Evolutionary conservation across 306 rosid genomes (phyloP).

Genomic region (Biancaea sappan): DNA sequence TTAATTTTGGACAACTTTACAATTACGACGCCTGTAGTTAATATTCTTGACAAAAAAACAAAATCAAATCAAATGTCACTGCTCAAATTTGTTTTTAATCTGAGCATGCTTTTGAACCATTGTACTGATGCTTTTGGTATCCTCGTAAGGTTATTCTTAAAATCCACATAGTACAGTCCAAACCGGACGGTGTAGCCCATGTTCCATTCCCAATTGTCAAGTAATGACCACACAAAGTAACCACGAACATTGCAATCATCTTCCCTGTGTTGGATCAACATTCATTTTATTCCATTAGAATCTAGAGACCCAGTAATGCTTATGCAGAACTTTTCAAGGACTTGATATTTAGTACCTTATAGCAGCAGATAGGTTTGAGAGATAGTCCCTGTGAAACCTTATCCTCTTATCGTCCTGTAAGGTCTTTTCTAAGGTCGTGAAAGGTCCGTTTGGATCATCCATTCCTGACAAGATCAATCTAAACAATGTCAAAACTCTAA

Average conservation of each 20-base stretch:
- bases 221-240: constrained; percentile 92
- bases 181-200: constrained; percentile 83
- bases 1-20: constrained; percentile 26
- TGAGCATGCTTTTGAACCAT: constrained; percentile 78
- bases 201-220: constrained; percentile 99
- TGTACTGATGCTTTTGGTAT: constrained; percentile 79
- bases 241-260: constrained; percentile 78
- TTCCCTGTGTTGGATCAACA: constrained; percentile 53
- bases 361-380: constrained; percentile 87
- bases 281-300: constrained; percentile 22
- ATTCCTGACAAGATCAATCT: constrained; percentile 58
- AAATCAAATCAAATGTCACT: constrained; percentile 36
- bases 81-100: constrained; percentile 32
- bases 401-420: constrained; percentile 81
- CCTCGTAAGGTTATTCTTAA: constrained; percentile 81
- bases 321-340: constrained; percentile 9
- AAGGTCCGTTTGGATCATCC: constrained; percentile 74
- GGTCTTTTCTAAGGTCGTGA: constrained; percentile 51
- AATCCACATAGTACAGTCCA: constrained; percentile 88
- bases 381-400: constrained; percentile 77
- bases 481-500: constrained; percentile 6
- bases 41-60: background rate
- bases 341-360: constrained; percentile 54
- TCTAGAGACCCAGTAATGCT: background rate
- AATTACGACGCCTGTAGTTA: constrained; percentile 6